Evolutionary conservation across 1,284 basidiomycete species (phyloP).

Genomic region (Schizophyllum commune): DNA sequence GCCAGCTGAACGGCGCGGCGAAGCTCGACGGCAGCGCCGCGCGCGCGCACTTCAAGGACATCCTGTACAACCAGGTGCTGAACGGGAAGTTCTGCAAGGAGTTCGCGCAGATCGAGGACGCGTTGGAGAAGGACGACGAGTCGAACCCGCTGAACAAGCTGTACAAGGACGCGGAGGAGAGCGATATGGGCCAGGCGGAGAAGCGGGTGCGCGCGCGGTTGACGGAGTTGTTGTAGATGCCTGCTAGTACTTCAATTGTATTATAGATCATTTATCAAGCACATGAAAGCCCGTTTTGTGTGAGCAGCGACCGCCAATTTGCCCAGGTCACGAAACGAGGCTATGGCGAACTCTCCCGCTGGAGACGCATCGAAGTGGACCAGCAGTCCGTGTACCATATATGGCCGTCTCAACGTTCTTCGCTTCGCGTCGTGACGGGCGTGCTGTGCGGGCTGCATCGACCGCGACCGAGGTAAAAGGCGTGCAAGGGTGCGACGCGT

Average conservation of each 20-base stretch:
- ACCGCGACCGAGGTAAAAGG: too few species aligned
- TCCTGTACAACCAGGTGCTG: conserved; percentile 52
- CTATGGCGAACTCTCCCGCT: too few species aligned
- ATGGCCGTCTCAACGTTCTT: too few species aligned
- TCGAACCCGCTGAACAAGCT: conserved; percentile 49
- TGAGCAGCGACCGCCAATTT: too few species aligned
- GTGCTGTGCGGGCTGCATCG: too few species aligned
- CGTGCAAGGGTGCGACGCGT: too few species aligned
- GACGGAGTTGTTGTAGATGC: conserved; percentile 29
- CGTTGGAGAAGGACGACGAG: conserved; percentile 50
- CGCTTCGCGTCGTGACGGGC: too few species aligned
- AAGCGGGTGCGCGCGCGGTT: conserved; percentile 46
- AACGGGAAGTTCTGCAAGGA: conserved; percentile 53
- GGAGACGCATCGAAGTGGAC: too few species aligned
- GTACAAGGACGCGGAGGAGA: conserved; percentile 43
- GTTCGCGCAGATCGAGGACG: conserved; percentile 48
- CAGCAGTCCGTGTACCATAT: too few species aligned
- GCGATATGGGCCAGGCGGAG: conserved; percentile 51
- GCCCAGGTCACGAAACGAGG: too few species aligned
- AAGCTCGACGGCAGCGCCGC: conserved; percentile 42
- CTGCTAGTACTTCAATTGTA: background rate
- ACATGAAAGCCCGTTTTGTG: background rate
- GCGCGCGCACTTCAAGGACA: conserved; percentile 49
- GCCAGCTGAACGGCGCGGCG: conserved; percentile 51
- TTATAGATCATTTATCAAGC: background rate